Percentiles rank a stretch among this genome's conserved stretches.
These are phyloP conservation scores for Mycena belliarum DNA, from an alignment of 768 basidiomycete genomes.

Conservation along the genomic window DNA sequence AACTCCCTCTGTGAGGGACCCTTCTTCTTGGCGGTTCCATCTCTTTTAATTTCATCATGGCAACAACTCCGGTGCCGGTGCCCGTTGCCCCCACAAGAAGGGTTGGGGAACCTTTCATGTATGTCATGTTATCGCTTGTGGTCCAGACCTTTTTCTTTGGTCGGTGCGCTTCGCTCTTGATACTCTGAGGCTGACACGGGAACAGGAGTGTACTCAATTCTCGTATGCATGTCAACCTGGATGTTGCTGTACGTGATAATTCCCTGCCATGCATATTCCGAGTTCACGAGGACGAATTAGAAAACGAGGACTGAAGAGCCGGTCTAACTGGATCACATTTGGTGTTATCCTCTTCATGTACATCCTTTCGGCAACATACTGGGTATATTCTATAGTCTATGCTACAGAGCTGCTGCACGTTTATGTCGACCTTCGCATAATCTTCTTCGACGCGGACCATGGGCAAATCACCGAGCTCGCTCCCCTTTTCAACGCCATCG, in stretches of 20 bases:
- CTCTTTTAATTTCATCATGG: no score
- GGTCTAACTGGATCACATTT: constrained; percentile 11
- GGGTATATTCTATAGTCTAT: constrained; percentile 4
- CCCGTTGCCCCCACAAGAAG: neutral
- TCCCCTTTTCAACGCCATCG: constrained; percentile 14
- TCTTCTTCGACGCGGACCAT: neutral
- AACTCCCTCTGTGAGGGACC: constrained; percentile 1
- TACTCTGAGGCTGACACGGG: neutral
- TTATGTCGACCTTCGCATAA: neutral
- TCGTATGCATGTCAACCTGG: constrained; percentile 15
- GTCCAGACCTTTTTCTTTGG: constrained; percentile 19
- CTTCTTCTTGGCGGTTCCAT: neutral
- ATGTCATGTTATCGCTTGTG: neutral
- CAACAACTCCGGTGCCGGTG: neutral
- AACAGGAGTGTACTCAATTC: constrained; percentile 13
- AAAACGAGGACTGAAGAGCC: constrained; percentile 9
- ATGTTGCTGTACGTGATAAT: constrained; percentile 13
- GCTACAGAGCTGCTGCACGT: neutral
- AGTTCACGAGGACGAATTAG: neutral
- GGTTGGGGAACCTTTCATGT: neutral
- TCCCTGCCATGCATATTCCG: neutral
- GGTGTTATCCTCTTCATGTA: constrained; percentile 9
- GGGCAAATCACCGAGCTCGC: constrained; percentile 11
- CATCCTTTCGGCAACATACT: constrained; percentile 1
- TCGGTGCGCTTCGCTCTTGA: neutral